Percentiles rank a stretch among this genome's conserved stretches.
These are phyloP conservation scores for Begonia loranthoides DNA, from an alignment of 306 rosid genomes.

Conservation along the genomic window DNA sequence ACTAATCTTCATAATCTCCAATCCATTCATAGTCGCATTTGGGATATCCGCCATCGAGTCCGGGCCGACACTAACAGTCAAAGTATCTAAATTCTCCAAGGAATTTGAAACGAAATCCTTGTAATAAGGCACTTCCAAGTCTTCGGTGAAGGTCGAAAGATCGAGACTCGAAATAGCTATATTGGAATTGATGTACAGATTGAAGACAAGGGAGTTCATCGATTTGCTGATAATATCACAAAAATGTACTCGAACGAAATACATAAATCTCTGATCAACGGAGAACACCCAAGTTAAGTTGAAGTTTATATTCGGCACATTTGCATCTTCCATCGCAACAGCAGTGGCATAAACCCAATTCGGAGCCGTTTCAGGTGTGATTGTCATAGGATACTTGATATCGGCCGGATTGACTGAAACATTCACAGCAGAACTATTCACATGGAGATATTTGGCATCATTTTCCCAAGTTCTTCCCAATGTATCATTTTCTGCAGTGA, in stretches of 20 bases:
- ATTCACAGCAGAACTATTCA: slow-evolving; percentile 55
- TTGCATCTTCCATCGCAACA: slow-evolving; percentile 55
- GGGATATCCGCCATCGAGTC: slow-evolving; percentile 45
- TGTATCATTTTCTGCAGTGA: slow-evolving; percentile 69
- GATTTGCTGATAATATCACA: slow-evolving; percentile 77
- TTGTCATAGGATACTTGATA: slow-evolving; percentile 36
- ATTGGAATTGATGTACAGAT: slow-evolving; percentile 57
- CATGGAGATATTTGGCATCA: slow-evolving; percentile 69
- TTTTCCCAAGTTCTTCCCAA: slow-evolving; percentile 87
- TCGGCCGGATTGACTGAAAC: slow-evolving; percentile 42
- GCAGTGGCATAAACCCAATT: slow-evolving; percentile 90
- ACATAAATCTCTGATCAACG: slow-evolving; percentile 55
- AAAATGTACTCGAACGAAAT: slow-evolving; percentile 66
- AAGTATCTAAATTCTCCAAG: slow-evolving; percentile 26
- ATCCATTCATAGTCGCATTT: slow-evolving; percentile 72
- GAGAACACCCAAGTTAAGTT: slow-evolving; percentile 84
- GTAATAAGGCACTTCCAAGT: slow-evolving; percentile 54
- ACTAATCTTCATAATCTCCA: slow-evolving; percentile 77
- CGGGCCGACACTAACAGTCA: slow-evolving; percentile 87
- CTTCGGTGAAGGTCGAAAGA: slow-evolving; percentile 49
- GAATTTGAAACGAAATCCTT: slow-evolving; percentile 60
- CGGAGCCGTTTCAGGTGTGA: slow-evolving; percentile 70
- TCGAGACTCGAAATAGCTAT: slow-evolving; percentile 54
- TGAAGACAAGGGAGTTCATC: slow-evolving; percentile 60
- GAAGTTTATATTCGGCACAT: slow-evolving; percentile 57